A percentile compares a stretch with the other conserved stretches of the same genome.
phyloP scores from a whole-genome alignment of 306 rosid species.

The Fragaria iinumae region DNA sequence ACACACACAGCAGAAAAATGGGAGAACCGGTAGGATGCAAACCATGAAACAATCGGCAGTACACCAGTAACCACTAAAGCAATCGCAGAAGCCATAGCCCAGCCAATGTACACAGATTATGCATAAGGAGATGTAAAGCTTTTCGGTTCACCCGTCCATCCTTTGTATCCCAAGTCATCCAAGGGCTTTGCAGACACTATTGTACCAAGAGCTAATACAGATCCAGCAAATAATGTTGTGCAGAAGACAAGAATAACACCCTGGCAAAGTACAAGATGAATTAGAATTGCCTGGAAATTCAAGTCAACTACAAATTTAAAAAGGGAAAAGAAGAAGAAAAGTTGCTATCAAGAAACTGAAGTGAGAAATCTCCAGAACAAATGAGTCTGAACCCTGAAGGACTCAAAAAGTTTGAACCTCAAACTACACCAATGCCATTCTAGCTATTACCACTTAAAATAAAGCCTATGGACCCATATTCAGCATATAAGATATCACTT shows the following conservation, averaged over 20 bases:
- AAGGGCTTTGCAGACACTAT: constrained; percentile 93
- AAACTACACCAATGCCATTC: not conserved
- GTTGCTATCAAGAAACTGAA: too few species aligned
- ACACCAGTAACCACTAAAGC: constrained; percentile 81
- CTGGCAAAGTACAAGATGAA: constrained; percentile 43
- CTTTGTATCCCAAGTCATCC: constrained; percentile 83
- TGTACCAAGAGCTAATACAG: constrained; percentile 82
- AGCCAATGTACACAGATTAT: constrained; percentile 83
- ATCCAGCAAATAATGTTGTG: constrained; percentile 65
- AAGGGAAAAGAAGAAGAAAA: constrained; percentile 8
- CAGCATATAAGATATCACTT: not conserved
- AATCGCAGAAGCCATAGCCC: constrained; percentile 96
- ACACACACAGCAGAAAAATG: constrained; percentile 79
- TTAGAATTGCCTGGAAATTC: constrained; percentile 24
- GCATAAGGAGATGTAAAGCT: constrained; percentile 77
- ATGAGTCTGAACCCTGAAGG: not conserved
- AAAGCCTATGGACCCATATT: not conserved
- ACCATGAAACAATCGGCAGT: constrained; percentile 95
- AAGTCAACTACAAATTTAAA: constrained; percentile 1
- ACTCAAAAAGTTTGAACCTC: not conserved
- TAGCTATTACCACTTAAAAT: not conserved
- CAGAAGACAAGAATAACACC: constrained; percentile 73
- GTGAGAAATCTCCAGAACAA: not conserved
- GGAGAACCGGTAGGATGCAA: constrained; percentile 89
- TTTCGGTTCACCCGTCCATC: constrained; percentile 75